Conservation (phyloP, 2,329 filamentous ascomycete species). For the Penicillium sp. region DNA sequence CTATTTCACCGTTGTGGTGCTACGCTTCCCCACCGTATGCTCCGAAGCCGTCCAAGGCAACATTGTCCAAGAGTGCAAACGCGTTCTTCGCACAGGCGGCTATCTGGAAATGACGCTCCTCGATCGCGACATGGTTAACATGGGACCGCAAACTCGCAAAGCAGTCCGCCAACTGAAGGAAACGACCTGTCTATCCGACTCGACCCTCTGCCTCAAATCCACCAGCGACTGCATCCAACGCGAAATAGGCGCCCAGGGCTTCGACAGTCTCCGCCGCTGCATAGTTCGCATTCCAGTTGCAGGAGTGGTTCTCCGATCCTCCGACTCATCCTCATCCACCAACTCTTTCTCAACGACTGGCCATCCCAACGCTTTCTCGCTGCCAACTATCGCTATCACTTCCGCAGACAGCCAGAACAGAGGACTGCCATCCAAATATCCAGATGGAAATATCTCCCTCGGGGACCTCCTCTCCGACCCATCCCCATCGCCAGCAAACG, state of each 20-base stretch:
- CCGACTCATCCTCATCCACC: constrained; percentile 42
- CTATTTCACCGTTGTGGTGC: constrained; percentile 48
- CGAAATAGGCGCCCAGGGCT: constrained; percentile 47
- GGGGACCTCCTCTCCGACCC: constrained; percentile 74
- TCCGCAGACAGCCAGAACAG: constrained; percentile 17
- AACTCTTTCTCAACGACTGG: constrained; percentile 33
- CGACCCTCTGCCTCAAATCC: constrained; percentile 48
- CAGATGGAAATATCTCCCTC: constrained; percentile 50
- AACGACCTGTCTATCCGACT: constrained; percentile 44
- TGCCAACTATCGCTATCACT: constrained; percentile 25
- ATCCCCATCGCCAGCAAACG: constrained; percentile 67
- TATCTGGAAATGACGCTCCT: constrained; percentile 52
- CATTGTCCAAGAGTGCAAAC: constrained; percentile 51
- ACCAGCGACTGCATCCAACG: constrained; percentile 51
- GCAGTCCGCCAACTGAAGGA: constrained; percentile 50
- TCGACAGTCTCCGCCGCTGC: constrained; percentile 52
- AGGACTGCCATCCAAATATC: constrained; percentile 24
- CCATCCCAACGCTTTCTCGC: constrained; percentile 25
- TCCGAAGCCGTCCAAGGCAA: constrained; percentile 46
- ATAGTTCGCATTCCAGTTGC: constrained; percentile 52
- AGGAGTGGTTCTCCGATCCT: constrained; percentile 45
- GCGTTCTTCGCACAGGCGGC: constrained; percentile 51
- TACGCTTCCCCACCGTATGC: constrained; percentile 50
- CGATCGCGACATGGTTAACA: constrained; percentile 54
- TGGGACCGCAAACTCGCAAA: constrained; percentile 49